A percentile compares a stretch with the other conserved stretches of the same genome.
phyloP scores from a whole-genome alignment of 1,139 yeast genomes.

The Taphrina populina region DNA sequence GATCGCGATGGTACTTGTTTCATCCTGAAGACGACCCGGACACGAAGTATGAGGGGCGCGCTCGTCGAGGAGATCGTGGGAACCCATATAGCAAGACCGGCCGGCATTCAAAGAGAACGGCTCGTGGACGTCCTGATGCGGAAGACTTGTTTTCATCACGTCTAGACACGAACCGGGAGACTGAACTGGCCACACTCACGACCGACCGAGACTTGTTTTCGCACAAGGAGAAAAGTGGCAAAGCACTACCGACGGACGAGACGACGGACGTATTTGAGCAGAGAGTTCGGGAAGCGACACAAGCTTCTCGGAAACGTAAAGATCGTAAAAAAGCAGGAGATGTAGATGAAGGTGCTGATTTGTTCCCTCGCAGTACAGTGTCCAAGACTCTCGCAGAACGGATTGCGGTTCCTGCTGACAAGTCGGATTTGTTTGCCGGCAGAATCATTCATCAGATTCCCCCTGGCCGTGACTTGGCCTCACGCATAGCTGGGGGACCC shows the following conservation, averaged over 20 bases:
- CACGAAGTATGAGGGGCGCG: not conserved
- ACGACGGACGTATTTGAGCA: too few species aligned
- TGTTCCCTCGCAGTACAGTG: slow-evolving; percentile 3
- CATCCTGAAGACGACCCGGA: slow-evolving; percentile 33
- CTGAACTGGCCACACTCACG: too few species aligned
- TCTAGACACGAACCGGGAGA: too few species aligned
- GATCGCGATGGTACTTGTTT: slow-evolving; percentile 35
- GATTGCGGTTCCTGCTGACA: too few species aligned
- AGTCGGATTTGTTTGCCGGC: slow-evolving; percentile 2
- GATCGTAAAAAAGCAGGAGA: too few species aligned
- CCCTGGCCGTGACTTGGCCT: slow-evolving; percentile 2
- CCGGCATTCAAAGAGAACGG: slow-evolving; percentile 10
- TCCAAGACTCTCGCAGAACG: not conserved
- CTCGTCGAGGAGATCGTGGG: not conserved
- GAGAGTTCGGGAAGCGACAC: too few species aligned
- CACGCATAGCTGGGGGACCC: slow-evolving; percentile 17
- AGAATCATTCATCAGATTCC: too few species aligned
- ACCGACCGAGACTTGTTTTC: too few species aligned
- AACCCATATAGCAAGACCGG: slow-evolving; percentile 5
- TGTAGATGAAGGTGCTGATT: too few species aligned
- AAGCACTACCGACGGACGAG: too few species aligned
- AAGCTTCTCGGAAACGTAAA: too few species aligned
- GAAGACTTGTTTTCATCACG: slow-evolving; percentile 10
- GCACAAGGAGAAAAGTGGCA: too few species aligned
- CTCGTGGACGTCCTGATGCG: slow-evolving; percentile 2